Evolutionary conservation across 2,329 filamentous ascomycete genomes (phyloP).

Genomic region (Alternaria ventricosa): DNA sequence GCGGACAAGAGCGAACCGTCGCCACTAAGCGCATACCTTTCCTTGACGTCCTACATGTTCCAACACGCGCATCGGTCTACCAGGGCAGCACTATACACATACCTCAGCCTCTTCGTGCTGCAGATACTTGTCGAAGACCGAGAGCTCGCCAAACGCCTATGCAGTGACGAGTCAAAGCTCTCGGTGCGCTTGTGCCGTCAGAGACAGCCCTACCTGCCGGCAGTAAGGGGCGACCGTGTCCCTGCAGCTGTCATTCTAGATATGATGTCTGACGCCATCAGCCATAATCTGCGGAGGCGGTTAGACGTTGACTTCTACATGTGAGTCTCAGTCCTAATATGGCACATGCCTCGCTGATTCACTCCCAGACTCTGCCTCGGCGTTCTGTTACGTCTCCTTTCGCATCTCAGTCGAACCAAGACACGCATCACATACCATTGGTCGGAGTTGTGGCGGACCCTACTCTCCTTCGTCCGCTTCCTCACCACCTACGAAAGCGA

Average conservation of each 20-base stretch:
- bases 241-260: conserved; percentile 81
- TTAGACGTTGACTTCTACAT: conserved; percentile 87
- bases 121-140: conserved; percentile 88
- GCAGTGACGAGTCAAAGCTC: conserved; percentile 76
- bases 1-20: conserved; percentile 70
- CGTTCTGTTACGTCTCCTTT: conserved; percentile 81
- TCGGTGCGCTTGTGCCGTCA: conserved; percentile 87
- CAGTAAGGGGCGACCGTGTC: conserved; percentile 74
- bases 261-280: conserved; percentile 86
- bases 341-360: neutral
- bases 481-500: conserved; percentile 85
- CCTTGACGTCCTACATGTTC: conserved; percentile 87
- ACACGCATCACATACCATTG: conserved; percentile 89
- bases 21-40: conserved; percentile 82
- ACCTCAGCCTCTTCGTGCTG: conserved; percentile 83
- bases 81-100: conserved; percentile 80
- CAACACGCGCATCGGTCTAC: conserved; percentile 89
- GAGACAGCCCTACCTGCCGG: conserved; percentile 81
- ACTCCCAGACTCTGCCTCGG: conserved; percentile 71
- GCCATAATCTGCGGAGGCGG: conserved; percentile 86
- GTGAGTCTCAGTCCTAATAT: conserved; percentile 36
- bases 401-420: conserved; percentile 81
- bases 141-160: conserved; percentile 80
- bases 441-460: conserved; percentile 90
- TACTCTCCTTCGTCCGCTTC: conserved; percentile 88